A percentile compares a stretch with the other conserved stretches of the same genome.
phyloP scores from a whole-genome alignment of 768 basidiomycete genomes.

The Suillus brevipes region DNA sequence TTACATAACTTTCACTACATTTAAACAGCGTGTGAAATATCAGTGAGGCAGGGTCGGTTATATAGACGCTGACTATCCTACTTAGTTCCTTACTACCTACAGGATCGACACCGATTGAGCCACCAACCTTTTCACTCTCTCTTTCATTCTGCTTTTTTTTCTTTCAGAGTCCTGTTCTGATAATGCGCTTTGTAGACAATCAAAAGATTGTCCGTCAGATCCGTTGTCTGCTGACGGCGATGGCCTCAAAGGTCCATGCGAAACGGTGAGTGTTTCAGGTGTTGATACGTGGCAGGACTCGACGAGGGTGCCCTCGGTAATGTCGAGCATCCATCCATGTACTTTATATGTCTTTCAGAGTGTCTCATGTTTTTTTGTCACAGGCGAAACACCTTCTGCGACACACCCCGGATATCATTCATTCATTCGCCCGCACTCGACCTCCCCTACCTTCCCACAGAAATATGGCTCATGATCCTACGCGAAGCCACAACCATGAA shows the following conservation, averaged over 20 bases:
- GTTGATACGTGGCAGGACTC: neutral
- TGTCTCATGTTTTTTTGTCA: neutral
- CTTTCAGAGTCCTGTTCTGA: neutral
- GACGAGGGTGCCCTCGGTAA: neutral
- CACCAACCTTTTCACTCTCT: neutral
- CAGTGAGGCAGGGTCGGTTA: neutral
- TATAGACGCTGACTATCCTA: neutral
- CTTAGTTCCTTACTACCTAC: slow-evolving; percentile 1
- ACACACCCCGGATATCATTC: slow-evolving; percentile 16
- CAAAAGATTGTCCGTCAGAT: slow-evolving; percentile 20
- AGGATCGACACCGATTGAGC: neutral
- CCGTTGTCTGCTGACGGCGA: slow-evolving; percentile 14
- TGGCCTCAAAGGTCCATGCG: slow-evolving; percentile 22
- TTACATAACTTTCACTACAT: neutral
- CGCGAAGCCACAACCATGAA: slow-evolving; percentile 51
- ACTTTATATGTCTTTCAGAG: neutral
- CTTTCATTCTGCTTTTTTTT: slow-evolving; percentile 5
- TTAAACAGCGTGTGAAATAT: neutral
- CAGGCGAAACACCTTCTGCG: slow-evolving; percentile 12
- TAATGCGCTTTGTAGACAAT: slow-evolving; percentile 18
- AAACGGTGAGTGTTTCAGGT: slow-evolving; percentile 18
- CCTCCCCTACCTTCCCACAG: slow-evolving; percentile 53
- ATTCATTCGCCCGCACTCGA: slow-evolving; percentile 33
- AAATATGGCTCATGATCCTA: slow-evolving; percentile 68
- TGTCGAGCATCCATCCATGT: neutral